Evolutionary conservation across 2,329 filamentous ascomycete genomes (phyloP), one percentile per base, ranked within the genome.

Genomic region (Talaromyces pinophilus): DNA sequence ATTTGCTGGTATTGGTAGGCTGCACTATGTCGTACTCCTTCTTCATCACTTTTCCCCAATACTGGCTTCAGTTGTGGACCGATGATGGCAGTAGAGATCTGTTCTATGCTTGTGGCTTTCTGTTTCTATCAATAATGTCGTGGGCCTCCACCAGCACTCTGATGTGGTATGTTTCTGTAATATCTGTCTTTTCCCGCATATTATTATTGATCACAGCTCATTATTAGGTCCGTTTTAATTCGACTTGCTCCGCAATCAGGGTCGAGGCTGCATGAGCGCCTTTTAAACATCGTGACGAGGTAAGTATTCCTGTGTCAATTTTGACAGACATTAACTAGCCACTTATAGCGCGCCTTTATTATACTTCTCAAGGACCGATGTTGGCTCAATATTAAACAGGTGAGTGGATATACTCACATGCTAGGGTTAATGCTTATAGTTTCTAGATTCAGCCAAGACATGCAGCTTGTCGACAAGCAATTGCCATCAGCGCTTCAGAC

Each of bases 381-480:
- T 15, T 40, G 64, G 64, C 2, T 48, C 64, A 15, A 62, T 62
- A 8, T 15, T 66, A n/a, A 66, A 66, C 15, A 54, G 64, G 64
- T 62, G 22, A 19, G 59, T 10, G 1, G 15, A 1, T 2, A 28
- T 46, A 7, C 5, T n/a, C 33, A 13, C n/a, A 48, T 46, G 3
- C 5, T 35, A 13, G 2, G 17, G 2, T 46, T 8, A 65, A 38
- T 46, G 33, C 57, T 62, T 11, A 65, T 40, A 38, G 33, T n/a
- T 17, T 19, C 48, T 28, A 66, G 64, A 35, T 66, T 66, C 10
- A 57, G 79, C 65, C 80, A 82, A 66, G 80, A 82, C 63, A 69
- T 82, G 63, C 73, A 78, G 44, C 73, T 82, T 38, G 77, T 82
- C 46, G 80, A 82, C 67, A 79, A 79, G 72, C 76, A 80, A 19